These are phyloP conservation scores for Suhomyces panamericanus DNA, from an alignment of 1,139 yeast species.

Conservation along the genomic window DNA sequence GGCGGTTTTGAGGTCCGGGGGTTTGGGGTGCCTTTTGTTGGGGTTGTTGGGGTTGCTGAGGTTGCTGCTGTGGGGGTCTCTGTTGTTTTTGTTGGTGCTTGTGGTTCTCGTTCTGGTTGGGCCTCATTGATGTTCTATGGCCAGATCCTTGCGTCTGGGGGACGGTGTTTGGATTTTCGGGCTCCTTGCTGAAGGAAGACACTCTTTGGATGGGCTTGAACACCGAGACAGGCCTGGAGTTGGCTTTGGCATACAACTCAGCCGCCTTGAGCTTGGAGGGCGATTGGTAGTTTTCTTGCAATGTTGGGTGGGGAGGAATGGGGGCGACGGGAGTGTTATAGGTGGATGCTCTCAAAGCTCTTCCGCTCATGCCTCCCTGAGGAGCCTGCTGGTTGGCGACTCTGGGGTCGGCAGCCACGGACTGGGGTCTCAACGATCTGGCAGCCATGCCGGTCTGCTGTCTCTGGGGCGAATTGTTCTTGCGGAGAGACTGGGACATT, in stretches of 20 bases:
- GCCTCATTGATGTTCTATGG: conserved; percentile 19
- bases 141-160: not conserved
- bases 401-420: conserved; percentile 17
- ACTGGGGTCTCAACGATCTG: conserved; percentile 41
- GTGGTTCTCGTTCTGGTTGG: not conserved
- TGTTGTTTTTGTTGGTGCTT: conserved; percentile 6
- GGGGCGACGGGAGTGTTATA: conserved; percentile 33
- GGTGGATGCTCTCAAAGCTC: conserved; percentile 33
- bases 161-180: conserved; percentile 9
- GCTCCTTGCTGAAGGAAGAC: conserved; percentile 56
- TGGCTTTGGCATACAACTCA: conserved; percentile 52
- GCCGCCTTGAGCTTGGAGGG: conserved; percentile 48
- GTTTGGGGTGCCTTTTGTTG: conserved; percentile 7
- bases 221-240: conserved; percentile 41
- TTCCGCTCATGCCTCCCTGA: conserved; percentile 29
- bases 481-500: conserved; percentile 36
- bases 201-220: conserved; percentile 43
- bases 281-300: conserved; percentile 40
- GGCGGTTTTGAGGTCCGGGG: not conserved
- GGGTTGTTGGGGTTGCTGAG: not conserved
- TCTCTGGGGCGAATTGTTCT: conserved; percentile 21
- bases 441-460: conserved; percentile 14
- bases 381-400: conserved; percentile 5
- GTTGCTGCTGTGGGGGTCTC: conserved; percentile 4
- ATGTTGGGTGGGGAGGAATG: conserved; percentile 45